Evolutionary conservation across 192 early-diverging fungal species (phyloP), one percentile per base, ranked within the genome.

Genomic region (Mortierella hygrophila): DNA sequence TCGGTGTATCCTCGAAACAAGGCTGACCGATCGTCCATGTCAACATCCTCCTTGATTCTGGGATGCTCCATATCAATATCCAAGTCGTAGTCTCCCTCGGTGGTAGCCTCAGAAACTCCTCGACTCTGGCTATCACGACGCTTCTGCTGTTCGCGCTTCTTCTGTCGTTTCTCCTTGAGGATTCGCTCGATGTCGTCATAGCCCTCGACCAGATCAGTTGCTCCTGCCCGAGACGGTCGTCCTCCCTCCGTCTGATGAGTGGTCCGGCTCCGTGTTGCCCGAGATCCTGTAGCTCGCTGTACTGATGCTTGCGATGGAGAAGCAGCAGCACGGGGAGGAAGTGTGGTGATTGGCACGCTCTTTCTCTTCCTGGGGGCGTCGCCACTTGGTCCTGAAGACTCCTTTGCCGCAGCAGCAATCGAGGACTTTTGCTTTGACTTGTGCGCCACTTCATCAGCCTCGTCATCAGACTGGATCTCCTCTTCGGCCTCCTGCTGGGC

Each of bases 111-210:
- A 1, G 79, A 81, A 23, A 32, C 71, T 8, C 29, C 71, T 52
- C 72, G 26, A 37, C 37, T 69, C 10, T 65, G 20, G 35, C 74
- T 68, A 21, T 72, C 74, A n/a, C 35, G 75, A 1, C 70, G 70
- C 41, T 44, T 20, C 42, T 46, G 60, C 42, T 78, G 76, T 35
- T 77, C 82, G 1, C 69, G 75, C 68, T 83, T 83, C 70, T 46
- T 77, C 21, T 29, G 63, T 37, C 82, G 57, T 42, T 83, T 83
- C 21, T 68, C 71, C 77, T 78, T 83, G 38, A 83, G 38, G 32
- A 75, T 47, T 18, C 54, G 44, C 29, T 83, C 82, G 16, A 83
- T 78, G 38, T 83, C 82, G 41, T 83, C 82, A 63, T 83, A 72
- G 1, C 23, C 76, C 54, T 73, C 37, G n/a, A 83, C 81, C 37